Evolutionary conservation across 2,329 filamentous ascomycete species (phyloP).

Genomic region (Fonsecaea erecta): DNA sequence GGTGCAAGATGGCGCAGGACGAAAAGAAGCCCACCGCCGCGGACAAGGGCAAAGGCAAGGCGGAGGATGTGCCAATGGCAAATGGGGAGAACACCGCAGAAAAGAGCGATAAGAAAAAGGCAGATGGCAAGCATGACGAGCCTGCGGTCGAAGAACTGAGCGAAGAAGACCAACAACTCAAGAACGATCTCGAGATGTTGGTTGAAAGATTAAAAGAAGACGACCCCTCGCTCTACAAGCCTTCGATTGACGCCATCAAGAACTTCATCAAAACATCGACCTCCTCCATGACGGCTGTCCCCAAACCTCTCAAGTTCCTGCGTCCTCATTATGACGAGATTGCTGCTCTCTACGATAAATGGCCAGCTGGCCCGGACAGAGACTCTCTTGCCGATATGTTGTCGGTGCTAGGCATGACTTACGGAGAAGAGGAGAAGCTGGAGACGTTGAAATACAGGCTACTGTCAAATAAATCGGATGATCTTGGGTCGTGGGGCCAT

Average conservation of each 20-base stretch:
- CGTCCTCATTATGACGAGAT: constrained; percentile 93
- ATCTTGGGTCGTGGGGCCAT: constrained; percentile 96
- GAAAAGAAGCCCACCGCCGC: constrained; percentile 80
- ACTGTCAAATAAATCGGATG: constrained; percentile 72
- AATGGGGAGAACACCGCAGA: constrained; percentile 61
- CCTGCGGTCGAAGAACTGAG: constrained; percentile 77
- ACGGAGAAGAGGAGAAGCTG: constrained; percentile 92
- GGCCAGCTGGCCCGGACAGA: constrained; percentile 77
- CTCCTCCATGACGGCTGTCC: constrained; percentile 98
- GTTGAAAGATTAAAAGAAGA: constrained; percentile 94
- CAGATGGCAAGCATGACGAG: constrained; percentile 65
- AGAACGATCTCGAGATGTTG: constrained; percentile 96
- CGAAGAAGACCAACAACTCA: constrained; percentile 97
- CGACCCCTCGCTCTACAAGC: constrained; percentile 84
- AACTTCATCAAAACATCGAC: constrained; percentile 98
- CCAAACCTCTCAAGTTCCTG: constrained; percentile 97
- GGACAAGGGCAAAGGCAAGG: constrained; percentile 98
- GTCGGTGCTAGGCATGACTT: constrained; percentile 98
- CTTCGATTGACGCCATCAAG: constrained; percentile 94
- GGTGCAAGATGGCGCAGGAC: constrained; percentile 80
- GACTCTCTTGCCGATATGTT: constrained; percentile 87
- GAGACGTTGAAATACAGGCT: constrained; percentile 96
- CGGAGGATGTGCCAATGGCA: constrained; percentile 67
- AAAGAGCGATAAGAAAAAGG: constrained; percentile 72
- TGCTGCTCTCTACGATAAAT: constrained; percentile 84